Conservation (phyloP, 164 flowering plant genomes). For the Vitis riparia region DNA sequence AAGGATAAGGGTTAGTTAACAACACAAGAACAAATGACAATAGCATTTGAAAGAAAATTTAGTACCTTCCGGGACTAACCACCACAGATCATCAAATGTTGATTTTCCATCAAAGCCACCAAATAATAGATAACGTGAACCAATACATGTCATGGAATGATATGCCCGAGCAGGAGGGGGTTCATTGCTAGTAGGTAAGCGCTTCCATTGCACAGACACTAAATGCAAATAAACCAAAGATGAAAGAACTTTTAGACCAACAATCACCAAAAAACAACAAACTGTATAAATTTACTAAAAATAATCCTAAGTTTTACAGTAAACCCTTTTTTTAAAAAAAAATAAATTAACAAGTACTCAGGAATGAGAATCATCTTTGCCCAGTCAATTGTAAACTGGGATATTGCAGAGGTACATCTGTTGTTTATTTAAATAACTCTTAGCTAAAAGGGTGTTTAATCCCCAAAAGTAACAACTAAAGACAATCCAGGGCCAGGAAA, state of each 20-base stretch:
- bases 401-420: too few relatives aligned
- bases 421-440: too few relatives aligned
- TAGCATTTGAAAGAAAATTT: not conserved
- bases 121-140: slow-evolving; percentile 81
- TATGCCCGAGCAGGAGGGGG: slow-evolving; percentile 95
- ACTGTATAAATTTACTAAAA: not conserved
- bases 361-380: too few relatives aligned
- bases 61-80: slow-evolving; percentile 97
- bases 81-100: slow-evolving; percentile 91
- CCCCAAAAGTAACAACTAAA: too few relatives aligned
- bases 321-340: too few relatives aligned
- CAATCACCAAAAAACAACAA: not conserved
- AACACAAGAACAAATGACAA: not conserved
- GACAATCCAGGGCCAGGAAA: too few relatives aligned
- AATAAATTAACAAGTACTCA: too few relatives aligned
- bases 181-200: slow-evolving; percentile 68
- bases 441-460: too few relatives aligned
- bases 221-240: slow-evolving; percentile 8
- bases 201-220: slow-evolving; percentile 98
- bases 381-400: too few relatives aligned
- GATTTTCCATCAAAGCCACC: slow-evolving; percentile 98
- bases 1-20: not conserved
- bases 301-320: not conserved
- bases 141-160: slow-evolving; percentile 80
- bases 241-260: not conserved